A percentile compares a stretch with the other conserved stretches of the same genome.
Evolutionary conservation across 768 basidiomycete species (phyloP).

Genomic region (Coprinopsis strossmayeri): DNA sequence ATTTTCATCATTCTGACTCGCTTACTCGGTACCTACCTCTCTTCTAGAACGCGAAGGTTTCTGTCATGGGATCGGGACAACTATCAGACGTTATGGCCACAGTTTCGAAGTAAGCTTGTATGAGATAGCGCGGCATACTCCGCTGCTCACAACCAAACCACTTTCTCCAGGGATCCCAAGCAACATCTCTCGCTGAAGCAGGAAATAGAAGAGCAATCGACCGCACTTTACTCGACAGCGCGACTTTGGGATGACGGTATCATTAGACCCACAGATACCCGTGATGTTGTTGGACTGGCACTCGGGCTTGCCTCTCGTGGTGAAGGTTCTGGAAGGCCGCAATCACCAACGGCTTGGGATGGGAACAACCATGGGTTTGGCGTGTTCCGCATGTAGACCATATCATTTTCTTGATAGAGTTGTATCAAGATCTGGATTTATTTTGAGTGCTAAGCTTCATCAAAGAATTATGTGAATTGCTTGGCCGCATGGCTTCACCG

Average conservation of each 20-base stretch:
- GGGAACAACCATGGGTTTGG: slow-evolving; percentile 71
- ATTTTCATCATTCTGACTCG: background rate
- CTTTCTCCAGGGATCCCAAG: slow-evolving; percentile 55
- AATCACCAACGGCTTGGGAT: slow-evolving; percentile 57
- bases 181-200: slow-evolving; percentile 69
- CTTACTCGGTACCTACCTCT: slow-evolving; percentile 4
- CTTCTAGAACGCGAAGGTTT: slow-evolving; percentile 78
- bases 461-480: too few species aligned
- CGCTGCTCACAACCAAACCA: background rate
- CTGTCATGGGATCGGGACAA: slow-evolving; percentile 94
- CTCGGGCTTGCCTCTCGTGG: slow-evolving; percentile 65
- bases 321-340: slow-evolving; percentile 10
- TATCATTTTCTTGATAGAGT: too few species aligned
- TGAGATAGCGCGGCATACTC: slow-evolving; percentile 10
- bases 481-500: too few species aligned
- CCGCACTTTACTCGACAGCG: slow-evolving; percentile 82
- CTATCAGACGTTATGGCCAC: slow-evolving; percentile 89
- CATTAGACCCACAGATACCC: slow-evolving; percentile 82
- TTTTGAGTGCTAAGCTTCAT: too few species aligned
- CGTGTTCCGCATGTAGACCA: slow-evolving; percentile 84
- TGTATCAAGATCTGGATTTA: too few species aligned
- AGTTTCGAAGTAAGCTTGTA: slow-evolving; percentile 79
- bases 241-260: slow-evolving; percentile 95
- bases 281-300: slow-evolving; percentile 84
- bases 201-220: slow-evolving; percentile 86